These are phyloP conservation scores for Xylaria flabelliformis DNA, from an alignment of 495 filamentous ascomycete genomes.

Conservation along the genomic window DNA sequence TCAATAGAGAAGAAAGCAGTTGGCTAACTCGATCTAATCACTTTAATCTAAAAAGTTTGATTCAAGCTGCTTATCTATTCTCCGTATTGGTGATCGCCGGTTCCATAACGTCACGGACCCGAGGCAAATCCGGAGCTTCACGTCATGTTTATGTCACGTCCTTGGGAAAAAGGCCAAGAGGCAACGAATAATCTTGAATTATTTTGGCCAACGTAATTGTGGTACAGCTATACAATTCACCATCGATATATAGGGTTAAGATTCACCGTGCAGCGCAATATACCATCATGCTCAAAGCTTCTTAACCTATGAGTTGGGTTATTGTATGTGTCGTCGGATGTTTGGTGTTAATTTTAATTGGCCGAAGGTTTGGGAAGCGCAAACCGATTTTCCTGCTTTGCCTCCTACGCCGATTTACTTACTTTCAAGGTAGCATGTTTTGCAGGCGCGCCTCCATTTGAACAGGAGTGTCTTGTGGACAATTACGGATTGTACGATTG, in stretches of 20 bases:
- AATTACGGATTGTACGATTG: not conserved
- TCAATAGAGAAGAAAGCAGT: too few species aligned
- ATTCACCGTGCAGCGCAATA: too few species aligned
- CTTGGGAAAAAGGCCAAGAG: not conserved
- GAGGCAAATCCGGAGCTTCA: not conserved
- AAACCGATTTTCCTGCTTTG: not conserved
- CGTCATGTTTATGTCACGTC: slow-evolving; percentile 20
- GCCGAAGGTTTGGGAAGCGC: not conserved
- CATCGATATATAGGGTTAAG: not conserved
- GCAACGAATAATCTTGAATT: not conserved
- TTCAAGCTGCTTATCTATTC: not conserved
- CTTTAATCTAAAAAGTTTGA: not conserved
- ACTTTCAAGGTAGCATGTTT: not conserved
- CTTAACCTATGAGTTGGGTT: too few species aligned
- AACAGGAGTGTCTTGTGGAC: not conserved
- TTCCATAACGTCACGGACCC: not conserved
- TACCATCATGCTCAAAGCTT: too few species aligned
- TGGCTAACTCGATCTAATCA: not conserved
- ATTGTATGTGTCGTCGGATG: too few species aligned
- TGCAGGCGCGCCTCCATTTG: not conserved
- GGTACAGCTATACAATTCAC: not conserved
- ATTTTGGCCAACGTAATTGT: not conserved
- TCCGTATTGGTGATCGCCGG: not conserved
- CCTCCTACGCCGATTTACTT: not conserved
- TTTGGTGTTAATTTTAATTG: not conserved